Percentiles rank a stretch among this genome's conserved stretches.
phyloP scores from a whole-genome alignment of 352 stramenopile genomes.

The Phytophthora pinifolia region DNA sequence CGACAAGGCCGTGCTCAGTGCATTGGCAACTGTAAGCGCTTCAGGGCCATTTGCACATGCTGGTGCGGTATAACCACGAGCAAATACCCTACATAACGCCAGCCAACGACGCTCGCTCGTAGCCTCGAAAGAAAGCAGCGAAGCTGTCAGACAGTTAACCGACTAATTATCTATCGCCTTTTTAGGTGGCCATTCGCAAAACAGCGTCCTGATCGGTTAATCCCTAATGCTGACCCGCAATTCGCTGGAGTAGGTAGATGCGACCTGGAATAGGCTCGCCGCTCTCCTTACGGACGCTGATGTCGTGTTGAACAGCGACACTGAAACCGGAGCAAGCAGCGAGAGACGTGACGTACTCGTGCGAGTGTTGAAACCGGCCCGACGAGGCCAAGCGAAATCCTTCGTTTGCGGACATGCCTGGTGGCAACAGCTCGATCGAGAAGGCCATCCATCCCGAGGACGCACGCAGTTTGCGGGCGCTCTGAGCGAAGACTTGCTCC shows the following conservation, averaged over 20 bases:
- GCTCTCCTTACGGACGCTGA: slow-evolving; percentile 74
- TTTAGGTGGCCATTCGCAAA: slow-evolving; percentile 13
- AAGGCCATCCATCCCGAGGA: slow-evolving; percentile 57
- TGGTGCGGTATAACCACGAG: slow-evolving; percentile 5
- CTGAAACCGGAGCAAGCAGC: slow-evolving; percentile 39
- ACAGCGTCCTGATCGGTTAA: not conserved
- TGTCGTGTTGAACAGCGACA: slow-evolving; percentile 39
- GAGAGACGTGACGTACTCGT: slow-evolving; percentile 57
- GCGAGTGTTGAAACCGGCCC: slow-evolving; percentile 78
- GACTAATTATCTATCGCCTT: slow-evolving; percentile 23
- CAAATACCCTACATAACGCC: not conserved
- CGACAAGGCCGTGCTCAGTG: slow-evolving; percentile 25
- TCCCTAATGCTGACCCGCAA: not conserved
- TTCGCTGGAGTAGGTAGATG: slow-evolving; percentile 54
- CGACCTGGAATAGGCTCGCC: slow-evolving; percentile 64
- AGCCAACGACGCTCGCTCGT: slow-evolving; percentile 15
- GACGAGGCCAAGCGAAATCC: slow-evolving; percentile 61
- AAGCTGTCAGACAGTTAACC: slow-evolving; percentile 9
- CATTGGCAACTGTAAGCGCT: slow-evolving; percentile 12
- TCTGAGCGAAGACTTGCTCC: slow-evolving; percentile 57
- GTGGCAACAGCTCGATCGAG: slow-evolving; percentile 60
- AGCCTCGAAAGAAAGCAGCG: slow-evolving; percentile 8
- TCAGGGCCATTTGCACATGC: slow-evolving; percentile 6
- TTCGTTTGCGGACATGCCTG: not conserved
- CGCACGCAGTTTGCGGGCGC: slow-evolving; percentile 41